These are phyloP conservation scores for Sclerotinia nivalis DNA, from an alignment of 2,329 filamentous ascomycete genomes.

Conservation along the genomic window DNA sequence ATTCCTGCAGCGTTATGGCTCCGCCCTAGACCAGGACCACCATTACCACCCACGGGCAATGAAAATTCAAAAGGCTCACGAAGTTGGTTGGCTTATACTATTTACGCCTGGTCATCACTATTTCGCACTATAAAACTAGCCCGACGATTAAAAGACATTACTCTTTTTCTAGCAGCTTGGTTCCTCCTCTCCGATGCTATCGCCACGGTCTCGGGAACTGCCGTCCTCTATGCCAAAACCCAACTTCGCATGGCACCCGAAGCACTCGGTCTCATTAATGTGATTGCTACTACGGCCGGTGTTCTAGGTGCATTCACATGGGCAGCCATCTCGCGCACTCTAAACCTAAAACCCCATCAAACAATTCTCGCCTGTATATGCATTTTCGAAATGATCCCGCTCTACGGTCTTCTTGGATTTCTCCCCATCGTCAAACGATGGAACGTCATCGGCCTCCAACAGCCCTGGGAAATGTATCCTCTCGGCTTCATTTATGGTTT, in stretches of 20 bases:
- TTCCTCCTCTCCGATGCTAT: constrained; percentile 92
- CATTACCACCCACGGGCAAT: constrained; percentile 51
- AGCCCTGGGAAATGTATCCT: constrained; percentile 95
- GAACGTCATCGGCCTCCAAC: constrained; percentile 80
- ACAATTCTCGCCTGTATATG: constrained; percentile 87
- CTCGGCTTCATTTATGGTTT: constrained; percentile 88
- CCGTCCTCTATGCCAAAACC: constrained; percentile 93
- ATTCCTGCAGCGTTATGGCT: constrained; percentile 87
- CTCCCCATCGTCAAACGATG: constrained; percentile 73
- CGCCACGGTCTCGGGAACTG: constrained; percentile 90
- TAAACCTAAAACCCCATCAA: constrained; percentile 73
- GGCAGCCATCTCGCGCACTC: constrained; percentile 71
- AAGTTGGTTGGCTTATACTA: constrained; percentile 67
- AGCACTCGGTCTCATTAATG: constrained; percentile 86
- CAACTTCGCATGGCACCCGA: constrained; percentile 86
- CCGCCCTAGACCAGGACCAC: constrained; percentile 83
- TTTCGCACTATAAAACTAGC: constrained; percentile 77
- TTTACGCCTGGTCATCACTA: constrained; percentile 82
- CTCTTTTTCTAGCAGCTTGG: constrained; percentile 83
- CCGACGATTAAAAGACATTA: constrained; percentile 66
- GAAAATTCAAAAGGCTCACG: constrained; percentile 40
- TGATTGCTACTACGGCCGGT: constrained; percentile 81
- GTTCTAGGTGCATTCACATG: constrained; percentile 88
- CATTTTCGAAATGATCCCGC: constrained; percentile 86
- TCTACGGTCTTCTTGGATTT: constrained; percentile 89